phyloP scores from a whole-genome alignment of 2,329 filamentous ascomycete species.

The Ciborinia camelliae region DNA sequence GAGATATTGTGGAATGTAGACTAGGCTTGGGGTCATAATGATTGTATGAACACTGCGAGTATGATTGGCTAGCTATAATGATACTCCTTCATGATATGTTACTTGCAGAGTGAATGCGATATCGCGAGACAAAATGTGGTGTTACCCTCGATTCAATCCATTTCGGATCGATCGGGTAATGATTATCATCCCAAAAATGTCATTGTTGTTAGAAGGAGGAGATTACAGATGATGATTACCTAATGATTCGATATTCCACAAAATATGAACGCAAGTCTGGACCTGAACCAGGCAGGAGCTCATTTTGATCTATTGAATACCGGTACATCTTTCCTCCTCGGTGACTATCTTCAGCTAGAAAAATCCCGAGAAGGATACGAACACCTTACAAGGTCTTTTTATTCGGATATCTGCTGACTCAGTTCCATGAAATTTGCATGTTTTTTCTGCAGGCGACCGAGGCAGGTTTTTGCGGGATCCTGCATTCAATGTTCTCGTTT shows the following conservation, averaged over 20 bases:
- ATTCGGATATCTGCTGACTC: background rate
- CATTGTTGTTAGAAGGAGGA: background rate
- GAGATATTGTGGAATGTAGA: background rate
- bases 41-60: background rate
- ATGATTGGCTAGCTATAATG: background rate
- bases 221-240: background rate
- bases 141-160: background rate
- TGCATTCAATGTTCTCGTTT: constrained; percentile 13
- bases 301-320: background rate
- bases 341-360: background rate
- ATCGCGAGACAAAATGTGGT: background rate
- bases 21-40: background rate
- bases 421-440: constrained; percentile 12
- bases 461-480: constrained; percentile 8
- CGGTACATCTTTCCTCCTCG: background rate
- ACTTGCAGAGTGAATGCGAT: background rate
- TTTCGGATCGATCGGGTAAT: background rate
- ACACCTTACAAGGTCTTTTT: background rate
- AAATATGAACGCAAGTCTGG: no score
- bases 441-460: constrained; percentile 7
- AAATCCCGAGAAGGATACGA: background rate
- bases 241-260: no score
- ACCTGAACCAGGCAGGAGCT: no score
- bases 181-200: background rate
- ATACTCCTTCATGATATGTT: background rate